Percentiles rank a stretch among this genome's conserved stretches.
These are phyloP conservation scores for Dendryphion nanum DNA, from an alignment of 2,329 filamentous ascomycete genomes.

Conservation along the genomic window DNA sequence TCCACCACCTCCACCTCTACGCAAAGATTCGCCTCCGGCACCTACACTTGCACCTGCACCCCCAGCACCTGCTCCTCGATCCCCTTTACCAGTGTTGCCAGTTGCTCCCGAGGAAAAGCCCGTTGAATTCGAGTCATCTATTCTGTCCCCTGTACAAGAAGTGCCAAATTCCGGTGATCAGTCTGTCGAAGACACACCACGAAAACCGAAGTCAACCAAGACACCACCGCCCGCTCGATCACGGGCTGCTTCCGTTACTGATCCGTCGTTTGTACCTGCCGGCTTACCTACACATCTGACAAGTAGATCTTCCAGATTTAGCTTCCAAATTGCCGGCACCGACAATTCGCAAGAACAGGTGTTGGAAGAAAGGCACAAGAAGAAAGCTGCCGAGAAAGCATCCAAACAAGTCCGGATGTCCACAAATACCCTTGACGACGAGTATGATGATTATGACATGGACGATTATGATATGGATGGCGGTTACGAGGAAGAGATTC, in stretches of 20 bases:
- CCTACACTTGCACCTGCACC: conserved; percentile 4
- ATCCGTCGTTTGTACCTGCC: conserved; percentile 34
- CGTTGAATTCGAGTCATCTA: conserved; percentile 20
- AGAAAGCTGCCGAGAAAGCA: conserved; percentile 63
- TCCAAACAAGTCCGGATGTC: conserved; percentile 36
- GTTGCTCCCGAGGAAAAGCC: conserved; percentile 17
- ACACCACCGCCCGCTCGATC: conserved; percentile 35
- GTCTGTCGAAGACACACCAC: conserved; percentile 24
- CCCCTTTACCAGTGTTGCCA: conserved; percentile 9
- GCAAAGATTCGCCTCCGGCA: conserved; percentile 13
- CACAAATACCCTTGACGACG: conserved; percentile 35
- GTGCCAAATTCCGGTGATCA: conserved; percentile 22
- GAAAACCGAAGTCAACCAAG: conserved; percentile 35
- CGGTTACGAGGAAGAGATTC: conserved; percentile 63
- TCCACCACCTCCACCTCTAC: conserved; percentile 15
- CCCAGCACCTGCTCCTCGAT: conserved; percentile 8
- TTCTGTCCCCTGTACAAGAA: conserved; percentile 37
- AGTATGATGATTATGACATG: conserved; percentile 38
- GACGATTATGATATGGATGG: conserved; percentile 52
- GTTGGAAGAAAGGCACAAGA: conserved; percentile 69
- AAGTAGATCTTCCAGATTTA: conserved; percentile 76
- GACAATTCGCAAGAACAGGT: conserved; percentile 66
- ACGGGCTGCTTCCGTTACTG: conserved; percentile 36
- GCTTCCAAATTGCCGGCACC: conserved; percentile 74
- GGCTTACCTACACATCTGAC: conserved; percentile 45